Percentiles rank a stretch among this genome's conserved stretches.
Conservation (phyloP, 306 rosid genomes). For the Pterocarpus macrocarpus region DNA sequence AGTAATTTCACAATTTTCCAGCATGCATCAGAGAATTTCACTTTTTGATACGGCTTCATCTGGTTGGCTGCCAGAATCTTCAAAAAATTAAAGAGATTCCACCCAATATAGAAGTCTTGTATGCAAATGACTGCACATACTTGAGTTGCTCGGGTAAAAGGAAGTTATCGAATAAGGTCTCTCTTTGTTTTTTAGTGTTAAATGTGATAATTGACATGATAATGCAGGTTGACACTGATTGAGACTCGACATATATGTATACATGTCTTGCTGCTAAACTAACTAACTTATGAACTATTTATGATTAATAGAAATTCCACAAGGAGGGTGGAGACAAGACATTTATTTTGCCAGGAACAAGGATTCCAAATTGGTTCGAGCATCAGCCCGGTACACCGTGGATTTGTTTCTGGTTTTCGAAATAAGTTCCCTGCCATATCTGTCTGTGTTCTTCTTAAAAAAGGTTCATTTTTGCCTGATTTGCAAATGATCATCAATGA, state of each 20-base stretch:
- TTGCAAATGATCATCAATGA: too few species aligned
- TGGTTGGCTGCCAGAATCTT: neutral
- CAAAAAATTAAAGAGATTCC: conserved; percentile 20
- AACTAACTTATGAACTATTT: neutral
- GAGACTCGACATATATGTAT: neutral
- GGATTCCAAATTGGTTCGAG: neutral
- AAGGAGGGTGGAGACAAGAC: neutral
- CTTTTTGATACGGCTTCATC: neutral
- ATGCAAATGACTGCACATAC: neutral
- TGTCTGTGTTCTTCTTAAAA: too few species aligned
- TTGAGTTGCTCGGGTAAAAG: neutral
- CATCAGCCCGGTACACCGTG: neutral
- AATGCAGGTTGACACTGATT: too few species aligned
- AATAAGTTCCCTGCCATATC: neutral
- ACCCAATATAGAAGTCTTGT: neutral
- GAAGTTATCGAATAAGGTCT: neutral
- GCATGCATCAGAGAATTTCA: neutral
- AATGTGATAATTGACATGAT: neutral
- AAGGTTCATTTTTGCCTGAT: too few species aligned
- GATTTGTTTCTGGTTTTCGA: neutral
- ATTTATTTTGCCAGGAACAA: neutral
- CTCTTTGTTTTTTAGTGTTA: neutral
- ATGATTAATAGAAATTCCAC: neutral
- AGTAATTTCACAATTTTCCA: neutral
- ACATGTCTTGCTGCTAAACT: neutral